Percentiles rank a stretch among this genome's conserved stretches.
phyloP scores from a whole-genome alignment of 1,139 yeast genomes.

The Zygoascus meyerae region DNA sequence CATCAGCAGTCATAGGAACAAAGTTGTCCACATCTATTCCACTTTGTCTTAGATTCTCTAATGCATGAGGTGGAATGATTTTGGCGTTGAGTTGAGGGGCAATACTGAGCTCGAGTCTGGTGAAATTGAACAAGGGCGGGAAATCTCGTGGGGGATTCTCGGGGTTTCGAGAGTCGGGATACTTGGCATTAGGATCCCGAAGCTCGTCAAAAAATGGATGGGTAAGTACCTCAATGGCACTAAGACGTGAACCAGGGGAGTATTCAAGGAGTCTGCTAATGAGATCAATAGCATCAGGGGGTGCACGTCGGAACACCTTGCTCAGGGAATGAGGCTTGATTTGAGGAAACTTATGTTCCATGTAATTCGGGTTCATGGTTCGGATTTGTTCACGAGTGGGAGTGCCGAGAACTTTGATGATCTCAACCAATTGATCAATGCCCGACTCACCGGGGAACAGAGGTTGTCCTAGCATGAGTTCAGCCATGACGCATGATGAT shows the following conservation, averaged over 20 bases:
- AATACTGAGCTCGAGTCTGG: conserved; percentile 36
- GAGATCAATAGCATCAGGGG: conserved; percentile 57
- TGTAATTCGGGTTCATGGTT: conserved; percentile 94
- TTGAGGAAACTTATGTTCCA: conserved; percentile 96
- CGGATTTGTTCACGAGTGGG: conserved; percentile 89
- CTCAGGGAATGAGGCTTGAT: conserved; percentile 88
- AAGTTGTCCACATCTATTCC: conserved; percentile 37
- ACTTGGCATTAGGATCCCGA: conserved; percentile 47
- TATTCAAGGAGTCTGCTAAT: conserved; percentile 61
- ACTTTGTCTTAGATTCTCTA: conserved; percentile 22
- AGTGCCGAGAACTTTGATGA: conserved; percentile 91
- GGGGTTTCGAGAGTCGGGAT: conserved; percentile 45
- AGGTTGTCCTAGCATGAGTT: conserved; percentile 89
- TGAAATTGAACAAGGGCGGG: conserved; percentile 40
- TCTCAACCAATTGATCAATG: conserved; percentile 94
- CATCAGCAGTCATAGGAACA: conserved; percentile 34
- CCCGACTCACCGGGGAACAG: conserved; percentile 97
- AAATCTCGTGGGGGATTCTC: conserved; percentile 33
- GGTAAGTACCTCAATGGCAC: conserved; percentile 62
- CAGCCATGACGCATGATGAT: conserved; percentile 93
- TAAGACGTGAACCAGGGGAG: conserved; percentile 65
- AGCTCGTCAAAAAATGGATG: conserved; percentile 76
- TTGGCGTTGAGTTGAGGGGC: conserved; percentile 37
- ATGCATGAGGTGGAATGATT: conserved; percentile 38
- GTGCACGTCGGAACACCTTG: conserved; percentile 68